Evolutionary conservation across 1,139 yeast genomes (phyloP).

Genomic region (Yamadazyma triangularis): DNA sequence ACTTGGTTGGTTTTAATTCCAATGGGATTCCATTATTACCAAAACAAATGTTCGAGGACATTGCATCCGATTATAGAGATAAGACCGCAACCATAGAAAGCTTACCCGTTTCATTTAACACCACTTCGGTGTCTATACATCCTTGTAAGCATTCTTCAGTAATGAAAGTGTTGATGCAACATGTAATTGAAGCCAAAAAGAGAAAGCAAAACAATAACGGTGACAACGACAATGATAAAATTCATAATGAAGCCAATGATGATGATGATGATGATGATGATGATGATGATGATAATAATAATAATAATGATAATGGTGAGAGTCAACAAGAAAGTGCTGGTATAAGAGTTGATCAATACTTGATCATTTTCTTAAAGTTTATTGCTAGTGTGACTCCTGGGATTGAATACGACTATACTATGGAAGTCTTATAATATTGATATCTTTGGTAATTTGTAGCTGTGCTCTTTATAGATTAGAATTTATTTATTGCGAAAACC

Average conservation of each 20-base stretch:
- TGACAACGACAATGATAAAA: conserved; percentile 23
- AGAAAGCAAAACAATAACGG: conserved; percentile 18
- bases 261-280: conserved; percentile 13
- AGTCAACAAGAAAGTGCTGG: conserved; percentile 39
- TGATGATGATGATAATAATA: conserved; percentile 20
- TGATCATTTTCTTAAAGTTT: conserved; percentile 84
- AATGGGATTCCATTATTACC: conserved; percentile 87
- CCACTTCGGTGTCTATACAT: conserved; percentile 87
- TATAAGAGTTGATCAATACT: conserved; percentile 84
- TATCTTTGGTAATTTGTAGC: too few relatives aligned
- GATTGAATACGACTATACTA: conserved; percentile 92
- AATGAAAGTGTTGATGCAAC: conserved; percentile 81
- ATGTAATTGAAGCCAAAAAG: conserved; percentile 18
- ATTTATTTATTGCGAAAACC: too few relatives aligned
- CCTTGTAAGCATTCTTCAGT: conserved; percentile 96
- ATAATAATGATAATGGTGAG: conserved; percentile 15
- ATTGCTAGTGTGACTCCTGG: conserved; percentile 98
- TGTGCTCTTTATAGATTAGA: too few relatives aligned
- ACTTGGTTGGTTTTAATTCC: conserved; percentile 79
- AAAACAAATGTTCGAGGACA: conserved; percentile 90
- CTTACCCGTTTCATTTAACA: conserved; percentile 75
- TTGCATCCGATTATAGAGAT: conserved; percentile 84
- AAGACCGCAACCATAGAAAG: conserved; percentile 95
- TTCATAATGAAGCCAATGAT: conserved; percentile 15
- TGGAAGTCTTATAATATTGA: conserved; percentile 63